Base-by-base conservation (phyloP, 768 basidiomycete genomes). In the Mycena leptocephala region DNA sequence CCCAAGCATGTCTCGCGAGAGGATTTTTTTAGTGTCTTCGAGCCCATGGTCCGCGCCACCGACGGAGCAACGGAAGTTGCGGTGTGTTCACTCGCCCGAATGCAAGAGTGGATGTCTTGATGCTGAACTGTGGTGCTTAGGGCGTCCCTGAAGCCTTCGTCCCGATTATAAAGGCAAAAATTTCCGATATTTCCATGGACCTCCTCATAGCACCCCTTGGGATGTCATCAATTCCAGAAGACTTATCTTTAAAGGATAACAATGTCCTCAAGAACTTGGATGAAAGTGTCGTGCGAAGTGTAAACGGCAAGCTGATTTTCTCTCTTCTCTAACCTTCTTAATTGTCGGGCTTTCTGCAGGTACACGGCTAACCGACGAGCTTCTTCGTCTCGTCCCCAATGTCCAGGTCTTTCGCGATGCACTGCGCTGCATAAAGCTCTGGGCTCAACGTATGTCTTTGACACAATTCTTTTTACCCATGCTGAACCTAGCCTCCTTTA, bases 61-160 rank as follows among this genome's bases (percentile, higher is more conserved):
- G 95, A 97, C 58, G 97, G 95, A 18, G 95, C 93, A 18, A 90
- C 93, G 2, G 96, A 99, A 81, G 95, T 97, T 76, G 93, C 97
- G 79, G 98, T 98, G 95, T 90, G 74, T 70, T n/a, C 18, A 2
- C n/a, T 18, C 46, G 11, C 28, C 53, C 6, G 9, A 48, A 48
- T 48, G 9, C 22, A 5, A 6, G 46, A 48, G 18, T 6, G 26
- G 7, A 55, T 30, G 26, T 55, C 35, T 5, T 67, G 20, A 33
- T 6, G n/a, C n/a, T n/a, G n/a, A n/a, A n/a, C n/a, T n/a, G 14
- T 24, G 37, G 37, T 22, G 33, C 35, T 5, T n/a, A 99, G 98
- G 95, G 96, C 33, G 97, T 99, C 1, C 97, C 97, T 8, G 96
- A 97, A 77, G 98, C 98, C 3, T 99, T 93, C 80, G 98, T 99